Conservation (phyloP, 2,329 filamentous ascomycete genomes). For the Bipolaris sorokiniana region DNA sequence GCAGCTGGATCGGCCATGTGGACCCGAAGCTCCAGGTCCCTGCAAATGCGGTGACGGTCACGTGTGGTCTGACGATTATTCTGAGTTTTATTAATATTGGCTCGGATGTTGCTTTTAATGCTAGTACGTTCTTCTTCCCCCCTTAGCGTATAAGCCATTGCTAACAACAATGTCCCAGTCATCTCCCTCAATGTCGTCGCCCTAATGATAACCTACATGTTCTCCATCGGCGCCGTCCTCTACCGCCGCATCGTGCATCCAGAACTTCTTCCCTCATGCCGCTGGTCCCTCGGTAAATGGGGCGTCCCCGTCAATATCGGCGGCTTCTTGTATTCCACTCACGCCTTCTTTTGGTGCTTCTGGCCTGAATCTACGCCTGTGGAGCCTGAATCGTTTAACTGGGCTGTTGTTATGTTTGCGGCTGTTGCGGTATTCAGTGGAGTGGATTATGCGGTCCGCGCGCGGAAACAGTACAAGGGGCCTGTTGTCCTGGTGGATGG, state of each 20-base stretch:
- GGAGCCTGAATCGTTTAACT: conserved; percentile 40
- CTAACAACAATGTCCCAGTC: conserved; percentile 25
- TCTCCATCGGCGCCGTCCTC: conserved; percentile 51
- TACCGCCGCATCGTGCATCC: conserved; percentile 48
- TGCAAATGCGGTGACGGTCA: conserved; percentile 41
- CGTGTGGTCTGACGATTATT: conserved; percentile 36
- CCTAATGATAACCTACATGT: conserved; percentile 51
- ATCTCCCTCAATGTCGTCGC: conserved; percentile 50
- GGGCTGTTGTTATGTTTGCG: conserved; percentile 47
- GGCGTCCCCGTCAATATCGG: conserved; percentile 49
- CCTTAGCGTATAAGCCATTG: neutral
- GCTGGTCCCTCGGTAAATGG: conserved; percentile 50
- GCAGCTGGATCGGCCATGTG: conserved; percentile 36
- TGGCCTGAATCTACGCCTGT: conserved; percentile 46
- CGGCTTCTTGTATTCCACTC: conserved; percentile 45
- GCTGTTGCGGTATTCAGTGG: conserved; percentile 34
- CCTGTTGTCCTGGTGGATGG: conserved; percentile 39
- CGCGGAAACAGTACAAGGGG: conserved; percentile 43
- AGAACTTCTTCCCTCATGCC: conserved; percentile 46
- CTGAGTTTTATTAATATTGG: conserved; percentile 47
- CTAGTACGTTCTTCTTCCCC: conserved; percentile 24
- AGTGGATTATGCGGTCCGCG: conserved; percentile 40
- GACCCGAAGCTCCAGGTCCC: conserved; percentile 38
- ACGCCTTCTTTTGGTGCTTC: conserved; percentile 52
- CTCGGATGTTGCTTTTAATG: conserved; percentile 45